Conservation (phyloP, 2,329 filamentous ascomycete species). For the Penicillium sp. region DNA sequence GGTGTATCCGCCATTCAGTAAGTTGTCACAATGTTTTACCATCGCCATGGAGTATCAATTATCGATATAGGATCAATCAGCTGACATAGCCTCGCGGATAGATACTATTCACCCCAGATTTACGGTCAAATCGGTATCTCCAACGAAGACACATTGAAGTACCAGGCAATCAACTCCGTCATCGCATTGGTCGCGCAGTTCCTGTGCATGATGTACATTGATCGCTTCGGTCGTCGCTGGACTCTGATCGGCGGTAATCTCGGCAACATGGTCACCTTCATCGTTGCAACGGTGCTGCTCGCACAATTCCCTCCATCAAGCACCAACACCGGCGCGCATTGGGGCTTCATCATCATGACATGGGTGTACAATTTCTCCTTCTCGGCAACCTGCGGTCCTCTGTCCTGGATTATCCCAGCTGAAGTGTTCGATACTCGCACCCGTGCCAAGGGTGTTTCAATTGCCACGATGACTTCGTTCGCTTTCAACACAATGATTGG, state of each 20-base stretch:
- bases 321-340: constrained; percentile 37
- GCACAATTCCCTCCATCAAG: constrained; percentile 61
- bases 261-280: constrained; percentile 68
- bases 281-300: constrained; percentile 60
- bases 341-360: constrained; percentile 68
- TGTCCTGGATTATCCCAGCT: constrained; percentile 59
- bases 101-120: constrained; percentile 66
- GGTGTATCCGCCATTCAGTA: constrained; percentile 69
- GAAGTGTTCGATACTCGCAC: constrained; percentile 78
- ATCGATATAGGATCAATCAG: background rate
- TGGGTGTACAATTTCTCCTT: constrained; percentile 82
- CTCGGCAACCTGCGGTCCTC: constrained; percentile 66
- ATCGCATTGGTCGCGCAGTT: constrained; percentile 68
- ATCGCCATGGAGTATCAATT: too few species aligned
- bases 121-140: constrained; percentile 68
- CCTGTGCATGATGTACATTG: constrained; percentile 63
- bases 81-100: constrained; percentile 8
- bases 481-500: constrained; percentile 77
- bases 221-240: constrained; percentile 68
- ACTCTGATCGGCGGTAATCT: constrained; percentile 71
- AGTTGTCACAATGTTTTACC: constrained; percentile 4
- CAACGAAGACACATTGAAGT: constrained; percentile 64
- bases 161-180: constrained; percentile 72
- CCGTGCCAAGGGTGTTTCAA: constrained; percentile 69
- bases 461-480: constrained; percentile 70